Evolutionary conservation across 2,329 filamentous ascomycete genomes (phyloP), one percentile per base, ranked within the genome.

Genomic region (Pseudogymnoascus sp.): DNA sequence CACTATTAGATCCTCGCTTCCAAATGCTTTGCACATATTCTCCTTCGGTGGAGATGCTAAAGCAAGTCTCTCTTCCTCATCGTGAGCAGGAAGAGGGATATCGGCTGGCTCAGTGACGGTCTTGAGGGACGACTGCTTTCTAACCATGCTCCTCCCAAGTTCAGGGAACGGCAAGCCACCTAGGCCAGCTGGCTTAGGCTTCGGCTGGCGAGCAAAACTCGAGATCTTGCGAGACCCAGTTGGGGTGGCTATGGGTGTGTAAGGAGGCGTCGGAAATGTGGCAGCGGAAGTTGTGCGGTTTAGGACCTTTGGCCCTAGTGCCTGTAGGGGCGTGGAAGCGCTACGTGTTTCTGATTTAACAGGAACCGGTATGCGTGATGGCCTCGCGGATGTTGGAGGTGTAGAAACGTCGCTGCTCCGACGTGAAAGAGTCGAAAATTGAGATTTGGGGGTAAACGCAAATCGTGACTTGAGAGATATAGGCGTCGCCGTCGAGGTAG

Each of bases 1-100:
- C 40, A 82, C 70, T 18, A 83, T 77, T 38, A 77, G 68, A 66
- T 83, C 81, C 67, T 83, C 81, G 64, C 81, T 83, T 2, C 81
- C 81, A 50, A 56, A 56, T 4, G 50, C 28, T 5, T 56, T 56
- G 16, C 50, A 18, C 25, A 6, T 33, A 56, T 56, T 56, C 28
- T 56, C 50, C 28, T 56, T 56, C 7, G 73, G 68, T 6, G 72
- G 47, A 37, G 37, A 56, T 47, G 62, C 63, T 37, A 70, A 60
- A 35, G 67, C 63, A 4, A 65, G 63, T 33, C 62, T 70, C 62
- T 71, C 68, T 2, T 33, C 61, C 4, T 70, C 64, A 56, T 70
- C 62, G 42, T 35, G n/a, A 21, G 28, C n/a, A 1, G 50, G 50
- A 67, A 75, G 67, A 73, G 72, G 53, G 71, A 78, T 64, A 66